phyloP scores from a whole-genome alignment of 1,284 basidiomycete species.

The Cryptococcus maquisensis region DNA sequence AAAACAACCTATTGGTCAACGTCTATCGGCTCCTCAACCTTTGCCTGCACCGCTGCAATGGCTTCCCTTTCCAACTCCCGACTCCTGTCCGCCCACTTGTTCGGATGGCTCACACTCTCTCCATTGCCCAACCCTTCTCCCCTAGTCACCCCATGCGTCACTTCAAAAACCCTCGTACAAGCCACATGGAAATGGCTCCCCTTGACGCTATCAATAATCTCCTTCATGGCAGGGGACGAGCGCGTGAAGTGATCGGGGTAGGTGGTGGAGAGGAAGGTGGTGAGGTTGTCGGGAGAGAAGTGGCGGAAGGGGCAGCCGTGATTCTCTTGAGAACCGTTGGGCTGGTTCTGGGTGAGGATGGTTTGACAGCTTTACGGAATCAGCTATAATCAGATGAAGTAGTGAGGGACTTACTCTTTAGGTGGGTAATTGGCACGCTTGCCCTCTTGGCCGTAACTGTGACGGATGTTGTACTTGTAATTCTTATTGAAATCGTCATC shows the following conservation, averaged over 20 bases:
- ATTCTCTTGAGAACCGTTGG: constrained; percentile 62
- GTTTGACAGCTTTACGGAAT: constrained; percentile 68
- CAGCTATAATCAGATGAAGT: background rate
- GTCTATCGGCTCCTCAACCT: constrained; percentile 23
- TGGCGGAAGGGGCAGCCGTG: constrained; percentile 96
- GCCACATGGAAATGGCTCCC: constrained; percentile 87
- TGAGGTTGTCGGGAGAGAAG: constrained; percentile 79
- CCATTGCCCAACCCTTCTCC: constrained; percentile 84
- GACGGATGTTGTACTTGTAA: constrained; percentile 95
- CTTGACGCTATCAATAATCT: constrained; percentile 80
- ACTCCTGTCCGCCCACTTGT: constrained; percentile 62
- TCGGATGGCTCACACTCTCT: constrained; percentile 91
- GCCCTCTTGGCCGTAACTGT: constrained; percentile 92
- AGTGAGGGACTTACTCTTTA: constrained; percentile 60
- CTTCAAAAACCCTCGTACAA: constrained; percentile 94
- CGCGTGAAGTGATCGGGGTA: constrained; percentile 57
- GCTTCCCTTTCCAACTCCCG: constrained; percentile 47
- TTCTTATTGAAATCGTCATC: constrained; percentile 99
- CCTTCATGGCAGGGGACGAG: constrained; percentile 71
- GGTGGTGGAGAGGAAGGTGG: constrained; percentile 66
- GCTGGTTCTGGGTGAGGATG: constrained; percentile 74
- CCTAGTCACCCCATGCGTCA: constrained; percentile 86
- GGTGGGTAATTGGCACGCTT: constrained; percentile 91
- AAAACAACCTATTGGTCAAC: constrained; percentile 5
- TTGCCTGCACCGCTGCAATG: constrained; percentile 23